Base-by-base conservation (phyloP, 805 yeast genomes). In the Cyberlindnera xylosilytica region DNA sequence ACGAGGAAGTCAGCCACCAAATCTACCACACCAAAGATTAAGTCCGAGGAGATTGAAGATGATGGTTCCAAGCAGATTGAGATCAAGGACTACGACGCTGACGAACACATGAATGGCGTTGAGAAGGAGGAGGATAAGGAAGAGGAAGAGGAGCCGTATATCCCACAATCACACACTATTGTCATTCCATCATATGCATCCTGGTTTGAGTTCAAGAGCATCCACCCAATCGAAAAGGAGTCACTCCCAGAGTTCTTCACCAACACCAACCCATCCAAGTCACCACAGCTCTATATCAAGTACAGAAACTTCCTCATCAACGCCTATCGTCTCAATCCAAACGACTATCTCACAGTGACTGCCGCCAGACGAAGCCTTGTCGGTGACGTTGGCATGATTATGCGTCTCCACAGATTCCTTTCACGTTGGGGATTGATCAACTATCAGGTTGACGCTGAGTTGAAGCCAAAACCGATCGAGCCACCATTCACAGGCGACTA, bases 401-500 rank as follows among this genome's bases (percentile, higher is more conserved):
- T 89, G 72, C 78, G 96, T 49, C 79, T 90, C 8, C 96, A 87
- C 58, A 74, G 81, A 39, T 89, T 90, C 58, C 67, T 90, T 44
- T 87, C 80, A 53, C 85, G 84, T 61, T 90, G 97, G 97, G 97
- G 97, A 0, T 69, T 90, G 39, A 87, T 90, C 40, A 90, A 90
- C 63, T 90, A 90, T 62, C 97, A 90, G 63, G 95, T 90, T 2
- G 86, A 83, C 58, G 87, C 90, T 1, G 85, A 79, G 49, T 70
- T 81, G 41, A 76, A 81, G 49, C 93, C 95, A 4, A 73, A 74
- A 20, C 70, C 78, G 39, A 72, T 82, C 15, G 86, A 81, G 43
- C 84, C 87, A 34, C 90, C 89, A 18, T 79, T 73, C 53, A 79
- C 88, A 3, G 89, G 88, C 9, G 87, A 83, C 51, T 88, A 80